A percentile compares a stretch with the other conserved stretches of the same genome.
phyloP scores from a whole-genome alignment of 805 yeast genomes.

The Lachancea waltii region DNA sequence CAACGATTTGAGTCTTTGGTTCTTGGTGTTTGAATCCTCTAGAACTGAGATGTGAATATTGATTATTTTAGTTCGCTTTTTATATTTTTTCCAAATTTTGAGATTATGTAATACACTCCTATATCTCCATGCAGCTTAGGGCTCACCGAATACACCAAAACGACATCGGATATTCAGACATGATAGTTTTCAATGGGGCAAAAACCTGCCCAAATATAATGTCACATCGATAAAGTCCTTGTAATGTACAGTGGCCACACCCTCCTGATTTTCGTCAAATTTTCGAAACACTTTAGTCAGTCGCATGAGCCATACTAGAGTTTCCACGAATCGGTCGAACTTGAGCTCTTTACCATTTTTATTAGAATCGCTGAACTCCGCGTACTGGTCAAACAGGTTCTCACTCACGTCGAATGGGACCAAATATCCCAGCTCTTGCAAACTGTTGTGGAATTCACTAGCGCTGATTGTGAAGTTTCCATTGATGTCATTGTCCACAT shows the following conservation, averaged over 20 bases:
- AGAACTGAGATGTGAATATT: background rate
- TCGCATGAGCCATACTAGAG: constrained; percentile 67
- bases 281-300: constrained; percentile 74
- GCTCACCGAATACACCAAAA: no score
- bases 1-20: background rate
- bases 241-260: constrained; percentile 59
- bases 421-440: constrained; percentile 31
- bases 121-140: no score
- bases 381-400: constrained; percentile 32
- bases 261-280: constrained; percentile 68
- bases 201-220: constrained; percentile 33
- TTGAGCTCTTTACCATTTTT: constrained; percentile 40
- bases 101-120: no score
- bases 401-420: constrained; percentile 32
- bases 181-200: constrained; percentile 26
- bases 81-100: no score
- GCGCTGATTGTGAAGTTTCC: constrained; percentile 29
- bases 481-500: constrained; percentile 33
- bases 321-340: constrained; percentile 77
- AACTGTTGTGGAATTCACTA: constrained; percentile 29
- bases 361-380: constrained; percentile 27
- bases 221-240: constrained; percentile 58
- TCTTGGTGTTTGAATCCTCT: background rate
- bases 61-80: background rate
- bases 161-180: no score